A percentile compares a stretch with the other conserved stretches of the same genome.
These are phyloP conservation scores for Cercis canadensis DNA, from an alignment of 306 rosid species.

Conservation along the genomic window DNA sequence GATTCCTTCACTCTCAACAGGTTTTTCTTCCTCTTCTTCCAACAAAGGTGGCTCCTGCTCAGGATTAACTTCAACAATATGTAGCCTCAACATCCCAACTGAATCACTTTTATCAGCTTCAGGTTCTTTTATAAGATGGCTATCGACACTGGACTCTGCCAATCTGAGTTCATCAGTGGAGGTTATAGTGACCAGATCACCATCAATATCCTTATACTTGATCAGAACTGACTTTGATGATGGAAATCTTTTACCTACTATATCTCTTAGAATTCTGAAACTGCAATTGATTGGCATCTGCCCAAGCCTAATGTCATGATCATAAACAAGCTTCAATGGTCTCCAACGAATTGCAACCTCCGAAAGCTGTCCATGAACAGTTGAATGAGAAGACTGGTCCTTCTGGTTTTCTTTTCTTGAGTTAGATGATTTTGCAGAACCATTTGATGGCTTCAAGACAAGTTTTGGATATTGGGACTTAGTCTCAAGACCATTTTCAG, in stretches of 20 bases:
- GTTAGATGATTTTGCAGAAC: constrained; percentile 48
- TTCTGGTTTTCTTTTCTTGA: constrained; percentile 49
- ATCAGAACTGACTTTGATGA: constrained; percentile 85
- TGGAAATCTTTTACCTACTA: constrained; percentile 80
- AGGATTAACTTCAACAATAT: constrained; percentile 88
- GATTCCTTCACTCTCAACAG: constrained; percentile 56
- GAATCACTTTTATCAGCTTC: constrained; percentile 63
- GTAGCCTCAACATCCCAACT: constrained; percentile 75
- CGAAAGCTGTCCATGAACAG: constrained; percentile 37
- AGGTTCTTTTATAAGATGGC: constrained; percentile 53
- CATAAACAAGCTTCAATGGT: constrained; percentile 62
- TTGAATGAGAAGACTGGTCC: constrained; percentile 48
- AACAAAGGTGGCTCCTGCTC: constrained; percentile 92
- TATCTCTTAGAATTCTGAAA: constrained; percentile 68
- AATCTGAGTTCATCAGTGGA: constrained; percentile 81
- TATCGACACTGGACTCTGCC: constrained; percentile 84
- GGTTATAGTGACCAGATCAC: constrained; percentile 95
- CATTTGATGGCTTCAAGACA: constrained; percentile 71
- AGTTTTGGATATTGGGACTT: constrained; percentile 66
- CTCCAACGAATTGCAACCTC: constrained; percentile 62
- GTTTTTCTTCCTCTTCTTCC: constrained; percentile 95
- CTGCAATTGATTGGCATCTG: constrained; percentile 74
- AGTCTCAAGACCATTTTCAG: constrained; percentile 66
- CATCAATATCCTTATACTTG: constrained; percentile 89
- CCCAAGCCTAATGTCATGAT: constrained; percentile 91